Evolutionary conservation across 345 rosid species (phyloP).

Genomic region (Acer saccharum): DNA sequence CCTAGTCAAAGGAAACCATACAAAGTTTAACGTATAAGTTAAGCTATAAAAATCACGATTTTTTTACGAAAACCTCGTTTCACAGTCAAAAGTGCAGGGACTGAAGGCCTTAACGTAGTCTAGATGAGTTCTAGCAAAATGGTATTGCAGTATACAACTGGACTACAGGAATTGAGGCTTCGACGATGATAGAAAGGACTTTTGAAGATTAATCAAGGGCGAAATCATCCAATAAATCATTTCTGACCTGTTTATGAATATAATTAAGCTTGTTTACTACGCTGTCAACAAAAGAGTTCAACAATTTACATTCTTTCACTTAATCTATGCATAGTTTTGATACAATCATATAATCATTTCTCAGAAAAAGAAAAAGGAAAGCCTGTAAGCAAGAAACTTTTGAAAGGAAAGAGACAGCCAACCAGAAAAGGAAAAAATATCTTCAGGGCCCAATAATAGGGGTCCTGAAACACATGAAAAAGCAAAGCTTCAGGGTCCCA

Average conservation of each 20-base stretch:
- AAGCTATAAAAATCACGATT: background rate
- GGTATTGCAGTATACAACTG: background rate
- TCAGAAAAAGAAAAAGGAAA: constrained; percentile 4
- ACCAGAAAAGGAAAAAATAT: constrained; percentile 9
- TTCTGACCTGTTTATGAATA: too few species aligned
- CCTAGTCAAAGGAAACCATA: background rate
- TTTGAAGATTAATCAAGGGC: background rate
- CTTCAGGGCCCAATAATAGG: constrained; percentile 20
- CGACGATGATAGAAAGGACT: background rate
- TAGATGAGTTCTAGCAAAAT: too few species aligned
- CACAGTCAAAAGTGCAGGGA: background rate
- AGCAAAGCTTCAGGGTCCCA: constrained; percentile 14
- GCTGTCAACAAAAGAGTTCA: background rate
- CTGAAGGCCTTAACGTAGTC: background rate
- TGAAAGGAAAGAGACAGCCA: constrained; percentile 21
- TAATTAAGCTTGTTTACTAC: background rate
- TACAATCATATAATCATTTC: constrained; percentile 16
- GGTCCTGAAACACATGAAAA: constrained; percentile 20
- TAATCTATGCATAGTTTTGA: background rate
- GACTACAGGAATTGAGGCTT: background rate
- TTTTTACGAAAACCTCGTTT: background rate
- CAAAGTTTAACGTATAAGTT: background rate
- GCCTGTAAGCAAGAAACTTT: constrained; percentile 25
- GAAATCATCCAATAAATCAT: background rate
- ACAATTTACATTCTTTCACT: background rate